A percentile compares a stretch with the other conserved stretches of the same genome.
These are phyloP conservation scores for Ceratocystis papillata DNA, from an alignment of 2,329 filamentous ascomycete genomes.

Conservation along the genomic window DNA sequence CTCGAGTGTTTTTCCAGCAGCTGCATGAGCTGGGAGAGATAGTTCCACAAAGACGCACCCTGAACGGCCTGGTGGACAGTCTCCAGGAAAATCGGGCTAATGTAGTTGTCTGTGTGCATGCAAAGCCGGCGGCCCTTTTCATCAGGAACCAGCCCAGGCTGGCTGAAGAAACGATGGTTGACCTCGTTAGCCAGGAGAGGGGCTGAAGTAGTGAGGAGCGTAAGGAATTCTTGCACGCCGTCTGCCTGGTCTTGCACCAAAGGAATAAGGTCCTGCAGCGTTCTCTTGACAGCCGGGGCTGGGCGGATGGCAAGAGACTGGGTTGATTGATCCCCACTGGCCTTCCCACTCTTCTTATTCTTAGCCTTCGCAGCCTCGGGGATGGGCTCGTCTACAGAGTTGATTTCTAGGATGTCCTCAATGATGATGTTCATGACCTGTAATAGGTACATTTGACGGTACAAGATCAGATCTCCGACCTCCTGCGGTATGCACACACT, in stretches of 20 bases:
- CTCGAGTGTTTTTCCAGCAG: slow-evolving; percentile 28
- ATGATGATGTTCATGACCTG: slow-evolving; percentile 35
- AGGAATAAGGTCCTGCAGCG: slow-evolving; percentile 30
- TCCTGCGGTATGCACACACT: slow-evolving; percentile 29
- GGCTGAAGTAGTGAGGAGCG: slow-evolving; percentile 31
- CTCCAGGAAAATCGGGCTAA: slow-evolving; percentile 37
- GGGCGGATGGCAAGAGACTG: slow-evolving; percentile 31
- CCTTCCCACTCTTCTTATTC: slow-evolving; percentile 8
- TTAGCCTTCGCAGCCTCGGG: slow-evolving; percentile 7
- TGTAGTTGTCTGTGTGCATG: slow-evolving; percentile 34
- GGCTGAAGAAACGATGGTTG: slow-evolving; percentile 34
- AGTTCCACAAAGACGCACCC: slow-evolving; percentile 34
- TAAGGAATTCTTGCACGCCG: slow-evolving; percentile 31
- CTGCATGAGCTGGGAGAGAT: slow-evolving; percentile 33
- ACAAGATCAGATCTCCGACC: slow-evolving; percentile 33
- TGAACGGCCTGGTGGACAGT: slow-evolving; percentile 33
- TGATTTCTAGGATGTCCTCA: slow-evolving; percentile 35
- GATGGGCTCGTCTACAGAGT: slow-evolving; percentile 29
- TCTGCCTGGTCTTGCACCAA: slow-evolving; percentile 32
- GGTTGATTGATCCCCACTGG: slow-evolving; percentile 26
- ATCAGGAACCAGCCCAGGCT: slow-evolving; percentile 37
- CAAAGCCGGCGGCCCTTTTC: slow-evolving; percentile 36
- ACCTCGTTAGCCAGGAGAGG: slow-evolving; percentile 31
- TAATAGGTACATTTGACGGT: slow-evolving; percentile 33
- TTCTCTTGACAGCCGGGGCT: slow-evolving; percentile 28